phyloP scores from a whole-genome alignment of 495 filamentous ascomycete genomes.

The Xylaria telfairii region DNA sequence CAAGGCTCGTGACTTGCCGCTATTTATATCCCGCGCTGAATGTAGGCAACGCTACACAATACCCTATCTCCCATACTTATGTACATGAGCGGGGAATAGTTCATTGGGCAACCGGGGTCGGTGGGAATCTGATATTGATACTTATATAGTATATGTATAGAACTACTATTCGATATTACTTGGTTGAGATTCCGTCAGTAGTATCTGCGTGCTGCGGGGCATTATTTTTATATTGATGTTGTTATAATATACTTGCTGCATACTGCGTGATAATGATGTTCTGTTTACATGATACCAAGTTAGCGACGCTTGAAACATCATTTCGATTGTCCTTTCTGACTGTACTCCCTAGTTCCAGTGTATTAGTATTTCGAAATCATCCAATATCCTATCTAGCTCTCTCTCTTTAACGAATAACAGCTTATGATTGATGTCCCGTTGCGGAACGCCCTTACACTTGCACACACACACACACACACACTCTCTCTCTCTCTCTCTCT shows the following conservation, averaged over 20 bases:
- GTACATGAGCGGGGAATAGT: too few species aligned
- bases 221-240: too few species aligned
- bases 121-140: background rate
- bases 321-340: background rate
- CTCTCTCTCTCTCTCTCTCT: too few species aligned
- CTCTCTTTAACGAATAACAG: background rate
- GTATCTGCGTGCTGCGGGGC: background rate
- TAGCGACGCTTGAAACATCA: background rate
- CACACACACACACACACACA: background rate
- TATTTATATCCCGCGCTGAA: conserved; percentile 18
- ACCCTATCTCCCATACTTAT: too few species aligned
- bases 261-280: too few species aligned
- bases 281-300: too few species aligned
- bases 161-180: background rate
- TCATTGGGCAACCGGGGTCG: background rate
- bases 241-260: too few species aligned
- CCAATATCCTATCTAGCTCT: background rate
- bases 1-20: conserved; percentile 1
- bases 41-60: background rate
- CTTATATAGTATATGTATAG: background rate
- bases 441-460: background rate
- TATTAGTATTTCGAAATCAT: background rate
- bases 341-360: background rate
- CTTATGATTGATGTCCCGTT: background rate
- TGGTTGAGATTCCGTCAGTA: background rate